Conservation (phyloP, 2,329 filamentous ascomycete genomes). For the Parastagonospora nodorum region DNA sequence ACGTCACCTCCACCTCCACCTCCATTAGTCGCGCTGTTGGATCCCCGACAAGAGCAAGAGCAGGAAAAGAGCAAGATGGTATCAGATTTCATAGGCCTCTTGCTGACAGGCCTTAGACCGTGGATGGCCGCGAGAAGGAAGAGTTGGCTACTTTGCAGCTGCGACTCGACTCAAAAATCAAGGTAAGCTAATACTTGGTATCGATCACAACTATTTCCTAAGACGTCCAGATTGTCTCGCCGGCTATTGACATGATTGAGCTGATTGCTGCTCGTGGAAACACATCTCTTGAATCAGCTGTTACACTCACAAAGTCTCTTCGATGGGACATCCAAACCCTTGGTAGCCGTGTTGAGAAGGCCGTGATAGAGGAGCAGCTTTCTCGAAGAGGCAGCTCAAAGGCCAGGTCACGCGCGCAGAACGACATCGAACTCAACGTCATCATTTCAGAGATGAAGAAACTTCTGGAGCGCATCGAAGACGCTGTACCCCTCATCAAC, state of each 20-base stretch:
- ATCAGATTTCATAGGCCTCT: background rate
- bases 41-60: too few relatives aligned
- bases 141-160: slow-evolving; percentile 75
- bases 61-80: background rate
- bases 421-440: slow-evolving; percentile 66
- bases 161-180: slow-evolving; percentile 83
- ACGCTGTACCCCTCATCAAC: slow-evolving; percentile 88
- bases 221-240: slow-evolving; percentile 72
- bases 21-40: too few relatives aligned
- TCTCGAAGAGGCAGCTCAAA: slow-evolving; percentile 51
- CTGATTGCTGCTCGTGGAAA: slow-evolving; percentile 81
- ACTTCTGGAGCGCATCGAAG: slow-evolving; percentile 79
- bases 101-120: slow-evolving; percentile 35
- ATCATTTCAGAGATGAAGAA: slow-evolving; percentile 78
- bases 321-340: slow-evolving; percentile 82
- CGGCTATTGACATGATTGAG: slow-evolving; percentile 90
- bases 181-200: slow-evolving; percentile 53
- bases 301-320: slow-evolving; percentile 79
- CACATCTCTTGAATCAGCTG: slow-evolving; percentile 81
- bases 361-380: slow-evolving; percentile 67
- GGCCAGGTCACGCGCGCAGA: slow-evolving; percentile 59
- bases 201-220: background rate
- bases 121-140: slow-evolving; percentile 72
- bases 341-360: slow-evolving; percentile 73
- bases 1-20: background rate